Evolutionary conservation across 192 early-diverging fungal species (phyloP).

Genomic region (Coemansia sp.): DNA sequence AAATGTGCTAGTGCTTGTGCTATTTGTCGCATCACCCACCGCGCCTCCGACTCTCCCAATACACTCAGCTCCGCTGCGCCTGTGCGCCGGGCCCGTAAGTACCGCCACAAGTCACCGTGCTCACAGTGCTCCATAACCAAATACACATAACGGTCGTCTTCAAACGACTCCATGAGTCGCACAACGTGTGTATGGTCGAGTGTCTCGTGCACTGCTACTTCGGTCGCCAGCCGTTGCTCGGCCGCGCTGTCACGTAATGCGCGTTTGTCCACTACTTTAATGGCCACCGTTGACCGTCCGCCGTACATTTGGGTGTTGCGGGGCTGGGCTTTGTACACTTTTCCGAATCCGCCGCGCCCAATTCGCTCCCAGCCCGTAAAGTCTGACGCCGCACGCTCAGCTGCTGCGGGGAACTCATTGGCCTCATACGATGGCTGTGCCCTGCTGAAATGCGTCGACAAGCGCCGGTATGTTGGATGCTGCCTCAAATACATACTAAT

Average conservation of each 20-base stretch:
- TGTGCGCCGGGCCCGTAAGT: conserved; percentile 30
- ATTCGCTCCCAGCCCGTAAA: conserved; percentile 42
- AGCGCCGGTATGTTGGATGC: conserved; percentile 26
- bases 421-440: neutral
- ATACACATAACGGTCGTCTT: conserved; percentile 67
- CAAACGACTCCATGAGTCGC: conserved; percentile 65
- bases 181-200: conserved; percentile 59
- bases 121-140: conserved; percentile 71
- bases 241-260: conserved; percentile 32
- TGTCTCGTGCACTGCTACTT: conserved; percentile 68
- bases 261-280: conserved; percentile 46
- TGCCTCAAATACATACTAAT: conserved; percentile 30
- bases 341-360: conserved; percentile 50
- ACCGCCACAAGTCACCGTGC: conserved; percentile 45
- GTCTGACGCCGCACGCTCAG: conserved; percentile 16
- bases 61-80: conserved; percentile 12
- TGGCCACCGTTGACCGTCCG: conserved; percentile 16
- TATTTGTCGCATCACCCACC: conserved; percentile 58
- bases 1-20: conserved; percentile 62
- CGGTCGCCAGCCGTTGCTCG: conserved; percentile 57
- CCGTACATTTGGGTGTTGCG: conserved; percentile 8
- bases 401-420: neutral
- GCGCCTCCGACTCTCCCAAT: conserved; percentile 60
- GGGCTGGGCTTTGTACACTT: conserved; percentile 35
- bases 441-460: conserved; percentile 19